Conservation (phyloP, 2,329 filamentous ascomycete genomes). For the Huntiella omanensis region DNA sequence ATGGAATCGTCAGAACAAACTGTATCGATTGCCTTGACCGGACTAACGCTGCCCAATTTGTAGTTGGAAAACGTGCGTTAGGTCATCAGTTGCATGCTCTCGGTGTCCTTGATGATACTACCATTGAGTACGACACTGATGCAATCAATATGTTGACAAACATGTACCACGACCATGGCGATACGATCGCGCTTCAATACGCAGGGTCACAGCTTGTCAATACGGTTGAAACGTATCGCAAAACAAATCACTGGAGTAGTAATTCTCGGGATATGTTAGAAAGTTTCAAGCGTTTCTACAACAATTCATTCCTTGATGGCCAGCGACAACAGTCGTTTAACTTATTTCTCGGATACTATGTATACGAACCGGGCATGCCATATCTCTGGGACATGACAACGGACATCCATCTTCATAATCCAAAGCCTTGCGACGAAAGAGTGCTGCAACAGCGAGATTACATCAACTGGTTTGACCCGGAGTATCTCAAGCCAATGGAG, state of each 20-base stretch:
- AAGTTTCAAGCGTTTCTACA: conserved; percentile 97
- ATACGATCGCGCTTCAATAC: conserved; percentile 95
- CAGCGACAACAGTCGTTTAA: conserved; percentile 97
- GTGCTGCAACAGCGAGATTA: conserved; percentile 45
- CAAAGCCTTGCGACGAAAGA: conserved; percentile 55
- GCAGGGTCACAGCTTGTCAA: conserved; percentile 95
- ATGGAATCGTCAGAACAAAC: conserved; percentile 85
- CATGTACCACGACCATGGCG: conserved; percentile 96
- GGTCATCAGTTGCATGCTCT: conserved; percentile 84
- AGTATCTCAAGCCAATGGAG: conserved; percentile 42
- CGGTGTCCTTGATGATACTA: conserved; percentile 62
- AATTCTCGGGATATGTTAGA: conserved; percentile 98
- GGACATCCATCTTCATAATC: conserved; percentile 91
- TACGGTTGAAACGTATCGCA: conserved; percentile 97
- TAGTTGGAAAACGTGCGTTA: conserved; percentile 85
- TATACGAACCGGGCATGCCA: conserved; percentile 67
- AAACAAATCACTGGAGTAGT: conserved; percentile 97
- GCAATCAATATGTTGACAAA: conserved; percentile 91
- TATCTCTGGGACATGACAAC: conserved; percentile 94
- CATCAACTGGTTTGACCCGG: conserved; percentile 72
- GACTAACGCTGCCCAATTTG: conserved; percentile 94
- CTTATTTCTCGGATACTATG: conserved; percentile 89
- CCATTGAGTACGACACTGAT: conserved; percentile 84
- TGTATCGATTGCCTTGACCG: conserved; percentile 96
- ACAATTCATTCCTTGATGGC: conserved; percentile 95